These are phyloP conservation scores for Termitomyces sp. DNA, from an alignment of 768 basidiomycete genomes.

Conservation along the genomic window DNA sequence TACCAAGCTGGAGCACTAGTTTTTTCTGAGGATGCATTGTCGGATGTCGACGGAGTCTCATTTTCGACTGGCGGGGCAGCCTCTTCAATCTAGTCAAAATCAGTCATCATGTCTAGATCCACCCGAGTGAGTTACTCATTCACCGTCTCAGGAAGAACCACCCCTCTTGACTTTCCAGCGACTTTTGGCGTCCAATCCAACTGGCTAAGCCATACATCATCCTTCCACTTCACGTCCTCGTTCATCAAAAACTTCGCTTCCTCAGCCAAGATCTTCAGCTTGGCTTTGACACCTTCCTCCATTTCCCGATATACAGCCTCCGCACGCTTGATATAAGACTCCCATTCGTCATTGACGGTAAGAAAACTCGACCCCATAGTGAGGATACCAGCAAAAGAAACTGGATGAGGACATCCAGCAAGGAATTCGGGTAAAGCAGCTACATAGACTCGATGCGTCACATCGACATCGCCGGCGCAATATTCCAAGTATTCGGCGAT, in stretches of 20 bases:
- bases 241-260: slow-evolving; percentile 61
- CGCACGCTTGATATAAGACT: slow-evolving; percentile 71
- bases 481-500: slow-evolving; percentile 76
- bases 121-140: slow-evolving; percentile 5
- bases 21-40: not conserved
- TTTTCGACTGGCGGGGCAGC: not conserved
- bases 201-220: slow-evolving; percentile 82
- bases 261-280: slow-evolving; percentile 63
- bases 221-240: slow-evolving; percentile 44
- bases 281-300: slow-evolving; percentile 71
- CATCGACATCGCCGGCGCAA: slow-evolving; percentile 78
- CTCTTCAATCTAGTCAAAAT: slow-evolving; percentile 2
- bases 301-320: slow-evolving; percentile 67
- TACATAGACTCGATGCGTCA: slow-evolving; percentile 78
- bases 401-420: slow-evolving; percentile 82
- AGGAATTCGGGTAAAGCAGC: slow-evolving; percentile 80
- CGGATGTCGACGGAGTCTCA: not conserved
- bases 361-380: slow-evolving; percentile 92
- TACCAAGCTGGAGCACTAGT: slow-evolving; percentile 54
- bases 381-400: slow-evolving; percentile 85
- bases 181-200: slow-evolving; percentile 94
- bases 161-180: slow-evolving; percentile 62
- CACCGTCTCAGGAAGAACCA: slow-evolving; percentile 28
- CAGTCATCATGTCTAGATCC: not conserved
- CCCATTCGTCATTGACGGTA: slow-evolving; percentile 88